Evolutionary conservation across 345 rosid species (phyloP).

Genomic region (Camelina hispida): DNA sequence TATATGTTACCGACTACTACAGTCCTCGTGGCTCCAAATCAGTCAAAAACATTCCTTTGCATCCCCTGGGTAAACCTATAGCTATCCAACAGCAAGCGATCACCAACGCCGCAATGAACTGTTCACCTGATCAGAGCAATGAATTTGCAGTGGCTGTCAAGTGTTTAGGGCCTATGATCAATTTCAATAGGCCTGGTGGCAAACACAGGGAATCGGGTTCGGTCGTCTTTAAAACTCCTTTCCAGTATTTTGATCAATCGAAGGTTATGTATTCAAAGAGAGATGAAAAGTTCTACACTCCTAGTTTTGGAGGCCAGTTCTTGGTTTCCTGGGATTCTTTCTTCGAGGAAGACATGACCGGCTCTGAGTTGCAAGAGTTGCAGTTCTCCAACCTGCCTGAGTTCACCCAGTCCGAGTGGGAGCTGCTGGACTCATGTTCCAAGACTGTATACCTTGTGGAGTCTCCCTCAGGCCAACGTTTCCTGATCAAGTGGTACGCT

Average conservation of each 20-base stretch:
- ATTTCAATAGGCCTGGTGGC: background rate
- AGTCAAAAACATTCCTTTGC: slow-evolving; percentile 19
- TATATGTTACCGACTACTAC: slow-evolving; percentile 19
- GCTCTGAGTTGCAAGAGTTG: background rate
- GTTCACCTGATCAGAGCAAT: slow-evolving; percentile 8
- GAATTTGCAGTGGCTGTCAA: slow-evolving; percentile 25
- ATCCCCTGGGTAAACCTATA: background rate
- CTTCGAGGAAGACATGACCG: background rate
- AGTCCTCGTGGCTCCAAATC: slow-evolving; percentile 25
- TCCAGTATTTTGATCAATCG: background rate
- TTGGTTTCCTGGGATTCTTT: slow-evolving; percentile 14
- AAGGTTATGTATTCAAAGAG: slow-evolving; percentile 28
- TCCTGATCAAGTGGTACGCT: slow-evolving; percentile 29
- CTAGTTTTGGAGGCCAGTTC: slow-evolving; percentile 9
- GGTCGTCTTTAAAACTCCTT: background rate
- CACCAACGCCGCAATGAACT: slow-evolving; percentile 17
- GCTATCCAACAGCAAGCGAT: background rate
- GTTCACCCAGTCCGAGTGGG: slow-evolving; percentile 24
- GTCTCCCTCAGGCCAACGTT: slow-evolving; percentile 33
- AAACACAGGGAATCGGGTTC: no score
- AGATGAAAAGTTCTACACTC: slow-evolving; percentile 23
- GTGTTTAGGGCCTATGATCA: background rate
- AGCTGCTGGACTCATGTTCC: slow-evolving; percentile 32
- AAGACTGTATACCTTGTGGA: slow-evolving; percentile 21
- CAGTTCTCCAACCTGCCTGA: slow-evolving; percentile 22